Evolutionary conservation across 495 filamentous ascomycete genomes (phyloP).

Genomic region (Penicillium verhagenii): DNA sequence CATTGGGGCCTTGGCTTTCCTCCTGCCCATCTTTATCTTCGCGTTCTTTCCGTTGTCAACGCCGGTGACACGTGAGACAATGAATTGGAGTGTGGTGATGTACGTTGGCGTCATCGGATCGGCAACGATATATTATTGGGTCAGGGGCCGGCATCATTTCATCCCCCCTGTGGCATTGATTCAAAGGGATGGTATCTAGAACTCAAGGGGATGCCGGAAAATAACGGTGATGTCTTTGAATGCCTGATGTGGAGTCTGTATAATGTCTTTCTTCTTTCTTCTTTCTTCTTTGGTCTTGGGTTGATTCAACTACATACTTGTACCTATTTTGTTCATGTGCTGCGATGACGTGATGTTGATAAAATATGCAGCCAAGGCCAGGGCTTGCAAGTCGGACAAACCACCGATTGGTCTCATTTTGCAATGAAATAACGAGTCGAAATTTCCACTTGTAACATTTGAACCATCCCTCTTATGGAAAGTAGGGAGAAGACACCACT

Average conservation of each 20-base stretch:
- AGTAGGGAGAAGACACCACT: too few species aligned
- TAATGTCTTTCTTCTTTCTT: not conserved
- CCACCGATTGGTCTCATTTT: not conserved
- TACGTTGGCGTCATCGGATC: conserved; percentile 45
- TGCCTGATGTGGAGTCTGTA: too few species aligned
- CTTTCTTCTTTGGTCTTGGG: not conserved
- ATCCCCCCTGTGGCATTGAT: conserved; percentile 44
- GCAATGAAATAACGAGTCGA: not conserved
- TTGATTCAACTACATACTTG: too few species aligned
- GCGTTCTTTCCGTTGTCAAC: conserved; percentile 50
- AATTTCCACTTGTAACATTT: not conserved
- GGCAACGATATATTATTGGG: conserved; percentile 45
- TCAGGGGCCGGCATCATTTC: conserved; percentile 42
- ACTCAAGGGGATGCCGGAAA: too few species aligned
- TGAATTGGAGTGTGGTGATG: conserved; percentile 53
- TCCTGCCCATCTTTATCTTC: conserved; percentile 51
- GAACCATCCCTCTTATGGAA: too few species aligned
- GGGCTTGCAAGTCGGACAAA: not conserved
- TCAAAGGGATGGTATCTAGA: conserved; percentile 32
- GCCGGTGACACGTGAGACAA: conserved; percentile 37
- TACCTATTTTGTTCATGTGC: conserved; percentile 1
- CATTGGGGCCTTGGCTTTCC: conserved; percentile 34
- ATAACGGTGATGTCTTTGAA: too few species aligned
- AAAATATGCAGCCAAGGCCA: not conserved
- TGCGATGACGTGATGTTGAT: conserved; percentile 13